phyloP scores from a whole-genome alignment of 1,284 basidiomycete genomes.

The Melanopsichium pennsylvanicum region DNA sequence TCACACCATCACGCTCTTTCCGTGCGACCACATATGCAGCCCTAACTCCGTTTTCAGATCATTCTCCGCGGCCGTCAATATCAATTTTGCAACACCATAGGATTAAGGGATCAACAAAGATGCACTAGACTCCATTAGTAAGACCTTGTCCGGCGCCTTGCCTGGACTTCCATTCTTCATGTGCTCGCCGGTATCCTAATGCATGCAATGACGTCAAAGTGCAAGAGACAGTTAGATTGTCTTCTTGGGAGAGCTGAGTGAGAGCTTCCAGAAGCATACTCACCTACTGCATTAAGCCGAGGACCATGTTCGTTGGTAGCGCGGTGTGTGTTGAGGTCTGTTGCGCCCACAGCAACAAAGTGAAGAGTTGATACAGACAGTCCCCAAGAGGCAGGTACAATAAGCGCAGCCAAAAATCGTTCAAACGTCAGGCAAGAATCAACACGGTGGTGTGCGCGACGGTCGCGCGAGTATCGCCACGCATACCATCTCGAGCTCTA shows the following conservation, averaged over 20 bases:
- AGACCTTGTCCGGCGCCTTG: not conserved
- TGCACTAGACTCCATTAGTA: not conserved
- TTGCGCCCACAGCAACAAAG: no score
- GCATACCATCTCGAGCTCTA: not conserved
- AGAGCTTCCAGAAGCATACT: no score
- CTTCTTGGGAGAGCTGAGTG: no score
- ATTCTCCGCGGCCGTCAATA: not conserved
- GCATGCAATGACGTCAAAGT: no score
- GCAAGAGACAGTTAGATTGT: no score
- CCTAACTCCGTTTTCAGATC: conserved; percentile 3
- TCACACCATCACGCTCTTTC: conserved; percentile 1
- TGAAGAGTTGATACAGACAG: no score
- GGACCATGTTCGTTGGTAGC: conserved; percentile 37
- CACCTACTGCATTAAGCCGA: conserved; percentile 42
- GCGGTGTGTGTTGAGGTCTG: conserved; percentile 49
- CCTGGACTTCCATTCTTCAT: conserved; percentile 20
- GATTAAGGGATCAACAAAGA: no score
- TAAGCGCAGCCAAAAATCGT: no score
- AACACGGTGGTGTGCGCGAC: no score
- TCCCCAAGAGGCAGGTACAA: no score
- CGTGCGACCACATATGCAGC: conserved; percentile 1
- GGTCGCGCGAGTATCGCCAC: conserved; percentile 2
- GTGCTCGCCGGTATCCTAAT: conserved; percentile 28
- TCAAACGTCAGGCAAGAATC: not conserved
- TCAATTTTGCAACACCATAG: no score